Conservation (phyloP, 2,329 filamentous ascomycete species). For the Bertia moriformis region DNA sequence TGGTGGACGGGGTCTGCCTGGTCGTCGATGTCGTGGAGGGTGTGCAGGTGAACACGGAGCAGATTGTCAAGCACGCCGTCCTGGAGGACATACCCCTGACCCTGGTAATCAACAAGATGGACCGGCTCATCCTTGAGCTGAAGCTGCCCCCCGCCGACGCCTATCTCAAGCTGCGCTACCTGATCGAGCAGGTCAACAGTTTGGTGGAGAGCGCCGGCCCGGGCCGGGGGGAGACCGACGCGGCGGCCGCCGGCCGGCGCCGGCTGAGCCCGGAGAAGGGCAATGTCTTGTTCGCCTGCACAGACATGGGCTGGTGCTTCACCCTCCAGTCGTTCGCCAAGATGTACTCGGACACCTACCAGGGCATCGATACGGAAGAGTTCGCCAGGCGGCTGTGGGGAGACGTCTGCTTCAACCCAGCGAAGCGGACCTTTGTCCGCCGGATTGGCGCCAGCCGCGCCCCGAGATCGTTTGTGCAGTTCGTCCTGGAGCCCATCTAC, state of each 20-base stretch:
- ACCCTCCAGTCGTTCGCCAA: conserved; percentile 86
- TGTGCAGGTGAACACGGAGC: conserved; percentile 95
- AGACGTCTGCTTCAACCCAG: conserved; percentile 89
- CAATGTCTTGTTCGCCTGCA: conserved; percentile 93
- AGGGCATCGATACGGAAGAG: conserved; percentile 66
- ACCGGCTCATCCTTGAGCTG: conserved; percentile 82
- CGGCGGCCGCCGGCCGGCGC: conserved; percentile 65
- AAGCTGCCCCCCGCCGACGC: conserved; percentile 89
- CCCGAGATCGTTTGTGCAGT: conserved; percentile 81
- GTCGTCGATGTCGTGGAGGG: conserved; percentile 95
- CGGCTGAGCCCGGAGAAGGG: conserved; percentile 93
- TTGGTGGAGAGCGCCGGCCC: conserved; percentile 80
- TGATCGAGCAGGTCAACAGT: conserved; percentile 96
- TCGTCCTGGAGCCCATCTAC: conserved; percentile 91
- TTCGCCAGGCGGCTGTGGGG: conserved; percentile 85
- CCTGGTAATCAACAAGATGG: conserved; percentile 92
- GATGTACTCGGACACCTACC: conserved; percentile 86
- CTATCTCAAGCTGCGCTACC: conserved; percentile 97
- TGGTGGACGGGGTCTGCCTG: conserved; percentile 83
- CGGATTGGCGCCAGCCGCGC: conserved; percentile 70
- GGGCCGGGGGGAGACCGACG: too few relatives aligned
- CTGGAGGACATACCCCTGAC: conserved; percentile 79
- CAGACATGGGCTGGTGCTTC: conserved; percentile 91
- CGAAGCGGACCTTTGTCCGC: conserved; percentile 77
- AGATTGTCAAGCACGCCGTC: conserved; percentile 91